These are phyloP conservation scores for Penicillium cosmopolitanum DNA, from an alignment of 495 filamentous ascomycete species.

Conservation along the genomic window DNA sequence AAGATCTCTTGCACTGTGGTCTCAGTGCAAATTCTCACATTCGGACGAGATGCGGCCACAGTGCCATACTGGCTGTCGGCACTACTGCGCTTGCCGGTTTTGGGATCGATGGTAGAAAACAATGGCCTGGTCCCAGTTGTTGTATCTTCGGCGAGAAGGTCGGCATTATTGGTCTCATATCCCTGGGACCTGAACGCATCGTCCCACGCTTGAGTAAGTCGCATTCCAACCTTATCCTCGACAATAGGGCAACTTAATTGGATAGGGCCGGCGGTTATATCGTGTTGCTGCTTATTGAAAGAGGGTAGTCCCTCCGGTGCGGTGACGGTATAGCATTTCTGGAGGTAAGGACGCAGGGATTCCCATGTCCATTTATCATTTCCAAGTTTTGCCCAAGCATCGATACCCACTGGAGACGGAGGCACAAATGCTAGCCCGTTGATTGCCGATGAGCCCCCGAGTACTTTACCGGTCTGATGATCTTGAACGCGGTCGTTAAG, in stretches of 20 bases:
- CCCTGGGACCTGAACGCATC: constrained; percentile 24
- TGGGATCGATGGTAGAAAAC: constrained; percentile 26
- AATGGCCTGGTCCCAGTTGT: constrained; percentile 22
- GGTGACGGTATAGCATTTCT: constrained; percentile 17
- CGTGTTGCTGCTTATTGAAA: not conserved
- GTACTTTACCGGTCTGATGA: constrained; percentile 32
- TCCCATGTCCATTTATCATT: constrained; percentile 58
- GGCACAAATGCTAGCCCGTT: constrained; percentile 32
- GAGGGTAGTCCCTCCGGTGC: not conserved
- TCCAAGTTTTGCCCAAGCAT: constrained; percentile 58
- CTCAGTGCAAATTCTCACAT: constrained; percentile 52
- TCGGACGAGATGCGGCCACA: constrained; percentile 46
- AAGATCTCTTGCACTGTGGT: constrained; percentile 50
- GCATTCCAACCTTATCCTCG: constrained; percentile 4
- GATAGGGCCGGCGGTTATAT: constrained; percentile 20
- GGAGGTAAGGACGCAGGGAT: constrained; percentile 49
- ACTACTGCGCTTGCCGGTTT: constrained; percentile 37
- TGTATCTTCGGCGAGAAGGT: constrained; percentile 16
- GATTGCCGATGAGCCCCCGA: constrained; percentile 41
- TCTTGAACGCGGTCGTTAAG: constrained; percentile 29
- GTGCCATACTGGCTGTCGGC: constrained; percentile 36
- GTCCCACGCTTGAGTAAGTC: constrained; percentile 32
- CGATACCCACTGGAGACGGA: constrained; percentile 45
- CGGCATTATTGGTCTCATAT: constrained; percentile 12
- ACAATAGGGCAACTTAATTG: constrained; percentile 28